Conservation (phyloP, 331 rosid species). For the Rhamnella rubrinervis region DNA sequence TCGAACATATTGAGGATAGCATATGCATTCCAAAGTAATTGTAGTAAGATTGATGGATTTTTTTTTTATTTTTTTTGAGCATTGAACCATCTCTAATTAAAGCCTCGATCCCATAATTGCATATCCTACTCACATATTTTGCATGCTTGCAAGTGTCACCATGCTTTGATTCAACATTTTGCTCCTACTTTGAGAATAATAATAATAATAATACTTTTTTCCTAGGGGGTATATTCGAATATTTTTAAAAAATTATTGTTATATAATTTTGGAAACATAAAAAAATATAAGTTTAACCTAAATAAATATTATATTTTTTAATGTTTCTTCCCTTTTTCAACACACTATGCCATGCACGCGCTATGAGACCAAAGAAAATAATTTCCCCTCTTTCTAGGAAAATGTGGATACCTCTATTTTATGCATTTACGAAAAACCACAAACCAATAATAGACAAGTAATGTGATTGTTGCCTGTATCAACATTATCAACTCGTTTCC, state of each 20-base stretch:
- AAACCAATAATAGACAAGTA: neutral
- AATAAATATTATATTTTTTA: neutral
- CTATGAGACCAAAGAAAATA: conserved; percentile 26
- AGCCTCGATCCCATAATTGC: conserved; percentile 33
- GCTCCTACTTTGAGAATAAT: conserved; percentile 1
- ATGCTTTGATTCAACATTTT: conserved; percentile 21
- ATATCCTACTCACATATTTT: conserved; percentile 15
- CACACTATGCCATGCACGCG: conserved; percentile 59
- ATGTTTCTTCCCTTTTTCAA: conserved; percentile 57
- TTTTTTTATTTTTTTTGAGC: too few relatives aligned
- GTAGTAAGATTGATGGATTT: too few relatives aligned
- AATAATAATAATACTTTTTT: too few relatives aligned
- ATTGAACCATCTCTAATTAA: conserved; percentile 27
- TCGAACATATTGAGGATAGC: neutral
- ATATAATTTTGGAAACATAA: too few relatives aligned
- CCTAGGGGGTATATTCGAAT: too few relatives aligned
- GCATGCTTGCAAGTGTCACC: conserved; percentile 5
- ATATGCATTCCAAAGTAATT: too few relatives aligned
- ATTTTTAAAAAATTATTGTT: too few relatives aligned
- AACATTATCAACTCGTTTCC: conserved; percentile 15
- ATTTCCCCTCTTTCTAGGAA: conserved; percentile 38
- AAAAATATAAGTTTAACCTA: conserved; percentile 16
- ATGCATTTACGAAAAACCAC: conserved; percentile 4
- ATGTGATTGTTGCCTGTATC: conserved; percentile 7
- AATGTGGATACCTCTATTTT: conserved; percentile 37